These are phyloP conservation scores for Hymenoscyphus repandus DNA, from an alignment of 2,329 filamentous ascomycete genomes.

Conservation along the genomic window DNA sequence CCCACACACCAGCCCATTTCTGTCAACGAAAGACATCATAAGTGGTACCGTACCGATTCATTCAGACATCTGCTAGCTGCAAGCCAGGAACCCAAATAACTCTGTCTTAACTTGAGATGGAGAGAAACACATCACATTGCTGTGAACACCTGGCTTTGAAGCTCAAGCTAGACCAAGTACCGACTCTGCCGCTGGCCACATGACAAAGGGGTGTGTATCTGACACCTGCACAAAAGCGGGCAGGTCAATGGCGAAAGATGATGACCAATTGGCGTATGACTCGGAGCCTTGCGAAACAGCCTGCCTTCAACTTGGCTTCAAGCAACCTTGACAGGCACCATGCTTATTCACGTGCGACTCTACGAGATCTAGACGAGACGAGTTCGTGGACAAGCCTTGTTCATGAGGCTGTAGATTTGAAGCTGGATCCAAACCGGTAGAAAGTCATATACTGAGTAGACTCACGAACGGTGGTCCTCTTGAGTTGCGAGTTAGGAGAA, in stretches of 20 bases:
- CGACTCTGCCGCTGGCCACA: not conserved
- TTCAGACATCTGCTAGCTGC: too few relatives aligned
- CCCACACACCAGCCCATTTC: too few relatives aligned
- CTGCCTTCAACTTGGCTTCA: not conserved
- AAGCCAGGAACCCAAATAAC: too few relatives aligned
- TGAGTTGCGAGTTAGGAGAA: too few relatives aligned
- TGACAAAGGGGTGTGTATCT: not conserved
- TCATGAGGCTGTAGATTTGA: not conserved
- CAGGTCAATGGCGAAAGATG: conserved; percentile 6
- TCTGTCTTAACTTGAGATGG: too few relatives aligned
- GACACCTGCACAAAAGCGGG: conserved; percentile 6
- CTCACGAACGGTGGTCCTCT: too few relatives aligned
- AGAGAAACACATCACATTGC: too few relatives aligned
- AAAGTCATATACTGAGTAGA: too few relatives aligned
- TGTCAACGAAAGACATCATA: too few relatives aligned
- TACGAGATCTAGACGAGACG: not conserved
- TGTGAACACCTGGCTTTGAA: too few relatives aligned
- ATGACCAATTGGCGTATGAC: conserved; percentile 6
- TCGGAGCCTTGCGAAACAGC: conserved; percentile 1
- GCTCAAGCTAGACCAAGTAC: not conserved
- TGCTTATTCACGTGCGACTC: not conserved
- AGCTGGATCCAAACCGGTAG: too few relatives aligned
- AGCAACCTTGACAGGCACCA: not conserved
- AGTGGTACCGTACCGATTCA: too few relatives aligned
- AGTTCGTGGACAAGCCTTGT: not conserved